These are phyloP conservation scores for Austropuccinia psidii DNA, from an alignment of 1,284 basidiomycete genomes.

Conservation along the genomic window DNA sequence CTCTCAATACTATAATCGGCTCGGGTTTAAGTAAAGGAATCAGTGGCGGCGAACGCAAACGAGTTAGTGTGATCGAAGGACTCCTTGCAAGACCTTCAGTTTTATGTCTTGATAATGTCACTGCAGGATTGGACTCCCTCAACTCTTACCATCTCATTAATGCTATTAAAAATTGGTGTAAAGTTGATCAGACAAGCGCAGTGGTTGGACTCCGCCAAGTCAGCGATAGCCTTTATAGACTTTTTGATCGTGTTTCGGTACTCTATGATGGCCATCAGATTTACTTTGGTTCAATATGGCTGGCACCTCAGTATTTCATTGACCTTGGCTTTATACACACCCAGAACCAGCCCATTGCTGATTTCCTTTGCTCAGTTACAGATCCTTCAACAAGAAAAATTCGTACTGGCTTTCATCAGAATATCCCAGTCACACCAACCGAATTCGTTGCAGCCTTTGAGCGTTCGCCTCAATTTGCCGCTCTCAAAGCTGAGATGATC, in stretches of 20 bases:
- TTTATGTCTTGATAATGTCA: constrained; percentile 34
- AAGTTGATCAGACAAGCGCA: constrained; percentile 8
- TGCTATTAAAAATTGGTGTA: constrained; percentile 30
- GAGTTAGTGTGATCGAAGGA: constrained; percentile 30
- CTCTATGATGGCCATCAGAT: constrained; percentile 35
- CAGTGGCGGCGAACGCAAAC: constrained; percentile 33
- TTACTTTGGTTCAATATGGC: constrained; percentile 23
- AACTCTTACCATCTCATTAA: constrained; percentile 32
- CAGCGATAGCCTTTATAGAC: constrained; percentile 13
- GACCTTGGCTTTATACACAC: constrained; percentile 17
- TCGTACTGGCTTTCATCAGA: neutral
- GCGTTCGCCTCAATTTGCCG: constrained; percentile 4
- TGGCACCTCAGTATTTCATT: constrained; percentile 24
- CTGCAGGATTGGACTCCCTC: constrained; percentile 30
- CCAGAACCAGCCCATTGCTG: constrained; percentile 5
- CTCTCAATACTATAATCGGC: neutral
- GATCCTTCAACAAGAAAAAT: constrained; percentile 22
- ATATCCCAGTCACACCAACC: constrained; percentile 5
- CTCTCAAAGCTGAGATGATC: constrained; percentile 18
- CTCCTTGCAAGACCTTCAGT: constrained; percentile 1
- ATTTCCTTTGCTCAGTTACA: constrained; percentile 35
- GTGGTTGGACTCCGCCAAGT: constrained; percentile 21
- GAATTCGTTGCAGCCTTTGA: constrained; percentile 30
- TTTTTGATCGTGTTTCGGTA: constrained; percentile 29
- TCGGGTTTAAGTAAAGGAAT: constrained; percentile 15